Percentiles rank a stretch among this genome's conserved stretches.
Evolutionary conservation across 441 rosid species (phyloP).

Genomic region (Populus hybrid): DNA sequence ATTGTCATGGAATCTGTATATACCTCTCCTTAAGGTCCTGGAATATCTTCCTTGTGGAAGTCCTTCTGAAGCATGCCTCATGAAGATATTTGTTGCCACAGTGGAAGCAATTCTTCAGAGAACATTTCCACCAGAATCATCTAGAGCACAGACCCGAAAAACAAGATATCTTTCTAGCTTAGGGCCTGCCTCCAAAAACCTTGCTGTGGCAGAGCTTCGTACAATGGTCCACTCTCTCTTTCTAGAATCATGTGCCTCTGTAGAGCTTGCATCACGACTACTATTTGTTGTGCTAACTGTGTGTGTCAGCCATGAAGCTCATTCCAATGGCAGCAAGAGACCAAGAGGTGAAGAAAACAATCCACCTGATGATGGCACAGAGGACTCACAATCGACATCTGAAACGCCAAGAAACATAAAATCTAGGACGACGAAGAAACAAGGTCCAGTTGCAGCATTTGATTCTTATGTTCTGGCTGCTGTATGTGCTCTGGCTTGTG

Average conservation of each 20-base stretch:
- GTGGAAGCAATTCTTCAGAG: slow-evolving; percentile 90
- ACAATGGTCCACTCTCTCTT: slow-evolving; percentile 99
- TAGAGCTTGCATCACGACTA: slow-evolving; percentile 92
- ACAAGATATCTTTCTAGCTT: slow-evolving; percentile 46
- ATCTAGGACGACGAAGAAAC: slow-evolving; percentile 58
- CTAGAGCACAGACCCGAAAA: slow-evolving; percentile 52
- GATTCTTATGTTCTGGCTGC: slow-evolving; percentile 98
- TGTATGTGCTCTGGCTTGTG: slow-evolving; percentile 96
- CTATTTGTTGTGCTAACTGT: slow-evolving; percentile 96
- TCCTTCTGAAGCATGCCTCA: slow-evolving; percentile 98
- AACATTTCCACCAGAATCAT: slow-evolving; percentile 73
- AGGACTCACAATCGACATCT: slow-evolving; percentile 32
- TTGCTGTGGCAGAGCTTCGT: slow-evolving; percentile 97
- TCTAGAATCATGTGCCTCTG: slow-evolving; percentile 86
- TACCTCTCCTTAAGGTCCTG: slow-evolving; percentile 95
- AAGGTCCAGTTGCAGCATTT: slow-evolving; percentile 97
- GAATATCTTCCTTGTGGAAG: slow-evolving; percentile 99
- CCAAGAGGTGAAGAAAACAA: slow-evolving; percentile 53
- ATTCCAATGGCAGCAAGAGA: slow-evolving; percentile 73
- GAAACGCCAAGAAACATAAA: slow-evolving; percentile 41
- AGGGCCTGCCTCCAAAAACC: slow-evolving; percentile 80
- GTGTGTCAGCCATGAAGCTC: slow-evolving; percentile 98
- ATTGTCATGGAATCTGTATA: slow-evolving; percentile 92
- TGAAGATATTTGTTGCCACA: slow-evolving; percentile 97
- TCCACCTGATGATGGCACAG: slow-evolving; percentile 38